Base-by-base conservation (phyloP, 495 filamentous ascomycete genomes). In the Aspergillus homomorphus region DNA sequence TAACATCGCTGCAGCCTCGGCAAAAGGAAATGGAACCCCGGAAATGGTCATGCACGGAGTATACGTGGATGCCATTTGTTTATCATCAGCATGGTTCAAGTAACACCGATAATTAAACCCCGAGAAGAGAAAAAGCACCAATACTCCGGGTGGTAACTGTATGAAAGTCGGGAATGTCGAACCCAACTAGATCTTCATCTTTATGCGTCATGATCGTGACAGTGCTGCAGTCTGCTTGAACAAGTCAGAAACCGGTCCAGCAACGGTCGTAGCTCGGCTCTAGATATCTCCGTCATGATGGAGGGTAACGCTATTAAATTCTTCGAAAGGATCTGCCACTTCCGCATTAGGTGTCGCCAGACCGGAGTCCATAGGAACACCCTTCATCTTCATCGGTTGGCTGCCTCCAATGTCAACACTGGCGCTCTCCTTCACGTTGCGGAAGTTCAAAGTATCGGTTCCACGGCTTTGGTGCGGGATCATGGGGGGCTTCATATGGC, bases 401-500 rank as follows among this genome's bases (percentile, higher is more conserved):
- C 63, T 69, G 51, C 73, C 87, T 38, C 88, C 87, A 59, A 96
- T 93, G 75, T 96, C 92, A 49, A 98, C 91, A 66, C 91, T 96
- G 65, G 89, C 90, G 60, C 90, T 95, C 75, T 98, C 94, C 74
- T 97, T 98, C 53, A 98, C 93, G 64, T 93, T 95, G 61, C 95
- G 84, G 80, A 98, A 98, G 70, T 98, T 98, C 63, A 95, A 77
- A 1, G 94, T 96, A 67, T 98, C 94, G 57, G 92, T 88, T 42
- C 89, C 94, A 19, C 91, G 86, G 51, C 92, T 92, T 72, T 94
- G 90, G 71, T 92, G 87, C 3, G 94, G 94, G 52, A 98, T 87
- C 82, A 98, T 98, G 2, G 94, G 94, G n/a, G 94, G 94, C 72
- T 96, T 98, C 89, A 89, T 91, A 73, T 98, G 95, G 51, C 94